phyloP scores from a whole-genome alignment of 2,329 filamentous ascomycete genomes.

The Hirsutella thompsonii region DNA sequence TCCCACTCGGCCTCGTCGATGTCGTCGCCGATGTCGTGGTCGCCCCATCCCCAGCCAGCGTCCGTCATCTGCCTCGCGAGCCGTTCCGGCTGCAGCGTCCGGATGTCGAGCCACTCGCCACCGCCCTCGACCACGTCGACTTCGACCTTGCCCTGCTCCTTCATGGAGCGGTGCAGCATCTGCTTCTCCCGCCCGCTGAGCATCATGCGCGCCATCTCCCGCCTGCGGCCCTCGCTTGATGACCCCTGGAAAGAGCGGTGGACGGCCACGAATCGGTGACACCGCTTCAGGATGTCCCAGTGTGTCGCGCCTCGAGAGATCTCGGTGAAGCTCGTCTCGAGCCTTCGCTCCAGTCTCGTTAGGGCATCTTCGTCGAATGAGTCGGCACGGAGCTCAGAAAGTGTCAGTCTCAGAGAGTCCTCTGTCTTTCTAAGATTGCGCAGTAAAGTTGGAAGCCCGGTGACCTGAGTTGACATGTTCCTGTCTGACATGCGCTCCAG shows the following conservation, averaged over 20 bases:
- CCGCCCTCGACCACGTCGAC: constrained; percentile 23
- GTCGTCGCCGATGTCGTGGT: constrained; percentile 15
- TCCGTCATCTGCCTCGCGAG: constrained; percentile 26
- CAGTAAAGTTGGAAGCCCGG: constrained; percentile 11
- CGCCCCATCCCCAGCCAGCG: constrained; percentile 28
- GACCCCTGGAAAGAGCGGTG: constrained; percentile 21
- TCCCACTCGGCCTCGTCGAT: constrained; percentile 21
- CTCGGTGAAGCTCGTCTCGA: constrained; percentile 13
- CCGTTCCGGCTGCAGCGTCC: constrained; percentile 16
- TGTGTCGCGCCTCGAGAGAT: constrained; percentile 11
- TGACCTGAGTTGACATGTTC: constrained; percentile 4
- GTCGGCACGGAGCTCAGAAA: constrained; percentile 4
- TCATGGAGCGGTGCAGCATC: constrained; percentile 17
- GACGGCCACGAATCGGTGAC: constrained; percentile 15
- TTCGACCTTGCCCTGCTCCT: constrained; percentile 19
- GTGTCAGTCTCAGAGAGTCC: constrained; percentile 4
- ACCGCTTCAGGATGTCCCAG: constrained; percentile 21
- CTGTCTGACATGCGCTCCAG: constrained; percentile 4
- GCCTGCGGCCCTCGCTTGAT: constrained; percentile 11
- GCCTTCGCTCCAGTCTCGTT: constrained; percentile 6
- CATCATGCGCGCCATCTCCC: constrained; percentile 10
- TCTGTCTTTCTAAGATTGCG: constrained; percentile 9
- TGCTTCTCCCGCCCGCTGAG: constrained; percentile 13
- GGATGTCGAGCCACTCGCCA: constrained; percentile 19
- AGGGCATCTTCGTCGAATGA: constrained; percentile 4